phyloP scores from a whole-genome alignment of 1,284 basidiomycete species.

The Caloboletus firmus region DNA sequence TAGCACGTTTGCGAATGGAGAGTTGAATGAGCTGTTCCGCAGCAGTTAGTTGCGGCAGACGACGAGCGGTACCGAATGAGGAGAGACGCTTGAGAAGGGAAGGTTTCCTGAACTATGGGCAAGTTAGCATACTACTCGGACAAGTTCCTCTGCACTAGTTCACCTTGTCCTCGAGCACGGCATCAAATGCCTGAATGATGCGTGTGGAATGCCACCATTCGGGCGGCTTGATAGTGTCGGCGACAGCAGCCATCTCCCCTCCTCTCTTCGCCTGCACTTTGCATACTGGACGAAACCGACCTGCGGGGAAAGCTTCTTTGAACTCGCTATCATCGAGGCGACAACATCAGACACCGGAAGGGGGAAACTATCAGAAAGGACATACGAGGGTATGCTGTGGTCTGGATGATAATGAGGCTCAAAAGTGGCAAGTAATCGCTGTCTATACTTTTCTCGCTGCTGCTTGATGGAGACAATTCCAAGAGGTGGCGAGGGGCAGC shows the following conservation, averaged over 20 bases:
- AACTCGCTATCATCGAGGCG: constrained; percentile 63
- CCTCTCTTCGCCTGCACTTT: constrained; percentile 82
- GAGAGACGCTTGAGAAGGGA: constrained; percentile 85
- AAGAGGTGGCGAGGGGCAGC: constrained; percentile 75
- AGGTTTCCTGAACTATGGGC: constrained; percentile 77
- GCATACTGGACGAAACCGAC: constrained; percentile 80
- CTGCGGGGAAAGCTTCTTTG: constrained; percentile 93
- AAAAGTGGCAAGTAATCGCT: constrained; percentile 74
- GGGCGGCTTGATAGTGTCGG: constrained; percentile 83
- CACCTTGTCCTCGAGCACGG: constrained; percentile 84
- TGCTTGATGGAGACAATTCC: constrained; percentile 81
- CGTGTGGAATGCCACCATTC: constrained; percentile 91
- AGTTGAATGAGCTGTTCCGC: constrained; percentile 83
- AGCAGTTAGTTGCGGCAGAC: constrained; percentile 69
- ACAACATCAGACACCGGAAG: constrained; percentile 6
- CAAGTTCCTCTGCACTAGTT: constrained; percentile 12
- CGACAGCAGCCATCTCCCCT: constrained; percentile 75
- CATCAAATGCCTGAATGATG: constrained; percentile 87
- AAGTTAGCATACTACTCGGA: constrained; percentile 15
- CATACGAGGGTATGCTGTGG: constrained; percentile 73
- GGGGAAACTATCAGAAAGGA: not conserved
- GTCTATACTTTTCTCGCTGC: constrained; percentile 82
- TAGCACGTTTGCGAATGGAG: constrained; percentile 86
- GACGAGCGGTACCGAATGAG: constrained; percentile 68
- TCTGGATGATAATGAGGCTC: constrained; percentile 84